Conservation (phyloP, 2,329 filamentous ascomycete genomes). For the Fusarium sp. region DNA sequence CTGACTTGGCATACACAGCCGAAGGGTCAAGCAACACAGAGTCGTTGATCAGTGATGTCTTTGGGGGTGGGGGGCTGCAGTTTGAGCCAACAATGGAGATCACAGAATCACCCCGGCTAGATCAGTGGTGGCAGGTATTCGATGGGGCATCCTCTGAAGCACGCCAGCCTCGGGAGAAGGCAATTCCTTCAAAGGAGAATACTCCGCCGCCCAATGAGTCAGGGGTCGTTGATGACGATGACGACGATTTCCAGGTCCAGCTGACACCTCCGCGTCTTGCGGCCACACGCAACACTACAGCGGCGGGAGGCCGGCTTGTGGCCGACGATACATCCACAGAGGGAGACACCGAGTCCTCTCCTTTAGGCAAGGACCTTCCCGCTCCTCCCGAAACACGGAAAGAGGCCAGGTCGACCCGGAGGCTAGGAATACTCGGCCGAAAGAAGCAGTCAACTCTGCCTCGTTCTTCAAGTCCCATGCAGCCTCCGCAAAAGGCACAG, state of each 20-base stretch:
- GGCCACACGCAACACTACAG: slow-evolving; percentile 45
- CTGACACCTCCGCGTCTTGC: slow-evolving; percentile 61
- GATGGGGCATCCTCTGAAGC: slow-evolving; percentile 48
- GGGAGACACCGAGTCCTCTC: slow-evolving; percentile 48
- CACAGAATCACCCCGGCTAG: slow-evolving; percentile 54
- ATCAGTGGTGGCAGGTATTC: slow-evolving; percentile 67
- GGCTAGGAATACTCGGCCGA: slow-evolving; percentile 57
- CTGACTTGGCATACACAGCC: slow-evolving; percentile 42
- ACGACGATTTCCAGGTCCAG: slow-evolving; percentile 69
- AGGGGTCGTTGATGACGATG: slow-evolving; percentile 55
- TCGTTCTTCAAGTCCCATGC: slow-evolving; percentile 35
- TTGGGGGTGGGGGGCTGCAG: slow-evolving; percentile 55
- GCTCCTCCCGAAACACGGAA: slow-evolving; percentile 26
- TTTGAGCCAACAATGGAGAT: slow-evolving; percentile 50
- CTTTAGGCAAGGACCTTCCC: slow-evolving; percentile 17
- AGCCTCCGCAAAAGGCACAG: slow-evolving; percentile 15
- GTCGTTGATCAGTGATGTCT: slow-evolving; percentile 60
- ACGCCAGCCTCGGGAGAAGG: slow-evolving; percentile 36
- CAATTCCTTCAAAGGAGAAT: slow-evolving; percentile 17
- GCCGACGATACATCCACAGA: slow-evolving; percentile 54
- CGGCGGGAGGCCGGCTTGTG: slow-evolving; percentile 18
- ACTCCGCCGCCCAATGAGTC: slow-evolving; percentile 35
- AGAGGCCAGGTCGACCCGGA: slow-evolving; percentile 37
- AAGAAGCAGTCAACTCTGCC: slow-evolving; percentile 51
- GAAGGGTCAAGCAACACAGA: slow-evolving; percentile 52